A percentile compares a stretch with the other conserved stretches of the same genome.
phyloP scores from a whole-genome alignment of 2,329 filamentous ascomycete species.

The Cladobotryum mycophilum region DNA sequence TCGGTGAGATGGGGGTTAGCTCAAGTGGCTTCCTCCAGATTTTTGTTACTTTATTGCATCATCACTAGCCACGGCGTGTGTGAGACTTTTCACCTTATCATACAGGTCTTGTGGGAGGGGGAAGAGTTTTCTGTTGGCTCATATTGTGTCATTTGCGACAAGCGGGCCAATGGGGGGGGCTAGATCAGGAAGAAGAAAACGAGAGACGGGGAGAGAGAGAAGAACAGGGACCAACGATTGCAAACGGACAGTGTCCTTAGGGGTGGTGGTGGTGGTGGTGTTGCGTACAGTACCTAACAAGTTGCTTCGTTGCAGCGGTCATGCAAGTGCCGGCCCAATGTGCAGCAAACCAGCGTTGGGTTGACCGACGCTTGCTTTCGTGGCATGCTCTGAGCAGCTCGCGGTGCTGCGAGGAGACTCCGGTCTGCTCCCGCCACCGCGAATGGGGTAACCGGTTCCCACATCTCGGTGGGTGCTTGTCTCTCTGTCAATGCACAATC shows the following conservation, averaged over 20 bases:
- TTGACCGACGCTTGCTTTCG: slow-evolving; percentile 30
- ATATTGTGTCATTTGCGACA: slow-evolving; percentile 5
- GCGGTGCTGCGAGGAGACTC: slow-evolving; percentile 9
- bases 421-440: slow-evolving; percentile 4
- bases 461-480: slow-evolving; percentile 1
- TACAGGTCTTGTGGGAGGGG: no score
- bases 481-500: slow-evolving; percentile 9
- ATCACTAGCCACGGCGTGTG: no score
- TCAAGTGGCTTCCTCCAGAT: neutral
- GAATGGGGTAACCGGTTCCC: slow-evolving; percentile 8
- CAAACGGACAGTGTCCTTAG: neutral
- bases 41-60: neutral
- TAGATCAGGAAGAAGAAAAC: neutral
- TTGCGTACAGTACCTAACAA: slow-evolving; percentile 1
- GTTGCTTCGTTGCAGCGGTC: slow-evolving; percentile 11
- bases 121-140: slow-evolving; percentile 3
- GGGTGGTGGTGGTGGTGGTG: neutral
- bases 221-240: no score
- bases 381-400: slow-evolving; percentile 27
- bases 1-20: neutral
- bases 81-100: no score
- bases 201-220: neutral
- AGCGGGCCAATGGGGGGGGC: slow-evolving; percentile 4
- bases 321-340: slow-evolving; percentile 14
- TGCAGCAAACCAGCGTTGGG: slow-evolving; percentile 12